Conservation (phyloP, 31 red algal genomes). For the Bonnemaisonia californica region DNA sequence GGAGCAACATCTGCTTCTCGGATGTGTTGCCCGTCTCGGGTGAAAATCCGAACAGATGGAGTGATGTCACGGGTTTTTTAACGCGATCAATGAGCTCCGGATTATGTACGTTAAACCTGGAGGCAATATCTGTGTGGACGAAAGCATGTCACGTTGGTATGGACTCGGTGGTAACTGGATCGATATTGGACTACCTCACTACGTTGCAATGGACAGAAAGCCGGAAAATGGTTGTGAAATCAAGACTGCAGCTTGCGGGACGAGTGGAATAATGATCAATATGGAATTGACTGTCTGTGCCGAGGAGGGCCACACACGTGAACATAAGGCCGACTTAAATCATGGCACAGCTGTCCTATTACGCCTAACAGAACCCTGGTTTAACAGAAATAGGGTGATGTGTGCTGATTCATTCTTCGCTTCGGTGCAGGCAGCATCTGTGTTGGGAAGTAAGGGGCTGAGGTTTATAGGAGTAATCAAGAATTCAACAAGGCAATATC, state of each 20-base stretch:
- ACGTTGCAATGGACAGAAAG: slow-evolving; percentile 43
- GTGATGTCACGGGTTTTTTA: not conserved
- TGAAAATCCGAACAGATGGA: not conserved
- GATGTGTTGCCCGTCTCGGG: no score
- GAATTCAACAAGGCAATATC: slow-evolving; percentile 21
- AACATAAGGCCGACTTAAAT: not conserved
- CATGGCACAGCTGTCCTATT: slow-evolving; percentile 20
- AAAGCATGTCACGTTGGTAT: slow-evolving; percentile 64
- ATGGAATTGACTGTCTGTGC: not conserved
- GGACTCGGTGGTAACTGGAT: slow-evolving; percentile 61
- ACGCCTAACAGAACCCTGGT: slow-evolving; percentile 2
- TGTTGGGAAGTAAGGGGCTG: slow-evolving; percentile 4
- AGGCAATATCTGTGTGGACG: slow-evolving; percentile 53
- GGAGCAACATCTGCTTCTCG: slow-evolving; percentile 22
- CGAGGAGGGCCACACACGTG: not conserved
- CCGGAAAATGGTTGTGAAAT: slow-evolving; percentile 59
- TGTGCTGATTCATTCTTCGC: slow-evolving; percentile 34
- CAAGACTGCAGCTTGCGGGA: not conserved
- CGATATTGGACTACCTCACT: slow-evolving; percentile 39
- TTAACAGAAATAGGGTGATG: slow-evolving; percentile 9
- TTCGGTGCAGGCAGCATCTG: not conserved
- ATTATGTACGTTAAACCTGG: slow-evolving; percentile 17
- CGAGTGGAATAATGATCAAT: slow-evolving; percentile 1
- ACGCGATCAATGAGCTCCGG: slow-evolving; percentile 23
- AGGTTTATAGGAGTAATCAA: slow-evolving; percentile 47